Evolutionary conservation across 768 basidiomycete species (phyloP), one percentile per base, ranked within the genome.

Genomic region (Mycena filopes): DNA sequence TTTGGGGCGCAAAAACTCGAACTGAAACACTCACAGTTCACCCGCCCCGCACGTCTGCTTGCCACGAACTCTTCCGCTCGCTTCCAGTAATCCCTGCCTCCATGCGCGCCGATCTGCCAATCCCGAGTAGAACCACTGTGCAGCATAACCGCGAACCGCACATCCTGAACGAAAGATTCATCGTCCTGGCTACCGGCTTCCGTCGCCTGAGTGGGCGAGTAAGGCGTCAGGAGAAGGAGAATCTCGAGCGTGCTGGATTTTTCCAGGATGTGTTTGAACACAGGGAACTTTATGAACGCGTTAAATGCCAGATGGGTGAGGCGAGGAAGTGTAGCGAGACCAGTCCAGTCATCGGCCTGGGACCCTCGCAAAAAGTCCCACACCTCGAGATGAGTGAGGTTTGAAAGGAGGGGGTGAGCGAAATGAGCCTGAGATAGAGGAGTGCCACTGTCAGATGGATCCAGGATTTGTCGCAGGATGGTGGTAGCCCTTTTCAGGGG

Each of bases 1-100:
- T n/a, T n/a, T n/a, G n/a, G n/a, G n/a, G n/a, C n/a, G n/a, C n/a
- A n/a, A n/a, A n/a, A n/a, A n/a, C n/a, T n/a, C n/a, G n/a, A n/a
- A n/a, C n/a, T n/a, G n/a, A n/a, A n/a, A n/a, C n/a, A n/a, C n/a
- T n/a, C n/a, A n/a, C n/a, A n/a, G n/a, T n/a, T n/a, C n/a, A n/a
- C n/a, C n/a, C n/a, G n/a, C n/a, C n/a, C n/a, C n/a, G n/a, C n/a
- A n/a, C n/a, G n/a, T n/a, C n/a, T n/a, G 5, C 20, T 20, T 8
- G 49, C 49, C 31, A 38, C 49, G 12, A 36, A 51, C 10, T 51
- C 33, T 51, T 51, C 49, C n/a, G 49, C 49, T 23, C 49, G 49
- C 21, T 12, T 13, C 49, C 49, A 36, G 23, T 36, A 23, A 21
- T 51, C 49, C 36, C 23, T 11, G 49, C 31, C 49, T 1, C 31